phyloP scores from a whole-genome alignment of 768 basidiomycete species.

The Vararia minispora region DNA sequence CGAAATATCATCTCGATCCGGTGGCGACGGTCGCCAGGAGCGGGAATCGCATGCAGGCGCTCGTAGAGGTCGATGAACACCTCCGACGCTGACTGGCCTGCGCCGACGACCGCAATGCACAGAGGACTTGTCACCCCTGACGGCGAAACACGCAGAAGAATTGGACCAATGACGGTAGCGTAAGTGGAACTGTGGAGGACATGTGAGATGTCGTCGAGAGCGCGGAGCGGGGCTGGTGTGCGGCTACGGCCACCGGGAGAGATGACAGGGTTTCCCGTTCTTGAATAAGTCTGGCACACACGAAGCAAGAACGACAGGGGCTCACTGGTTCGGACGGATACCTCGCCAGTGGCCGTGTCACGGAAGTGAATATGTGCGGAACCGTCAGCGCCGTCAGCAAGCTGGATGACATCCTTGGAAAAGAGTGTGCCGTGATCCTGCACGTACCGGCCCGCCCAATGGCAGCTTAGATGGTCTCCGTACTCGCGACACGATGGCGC shows the following conservation, averaged over 20 bases:
- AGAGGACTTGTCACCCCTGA: too few relatives aligned
- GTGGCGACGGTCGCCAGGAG: conserved; percentile 20
- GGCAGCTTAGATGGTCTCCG: conserved; percentile 39
- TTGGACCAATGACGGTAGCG: conserved; percentile 24
- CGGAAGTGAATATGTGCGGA: conserved; percentile 29
- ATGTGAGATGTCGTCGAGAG: conserved; percentile 23
- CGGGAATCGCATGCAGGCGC: conserved; percentile 24
- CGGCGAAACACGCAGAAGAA: conserved; percentile 20
- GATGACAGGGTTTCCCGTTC: conserved; percentile 34
- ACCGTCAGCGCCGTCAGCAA: conserved; percentile 22
- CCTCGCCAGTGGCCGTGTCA: conserved; percentile 24
- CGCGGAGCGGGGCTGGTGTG: conserved; percentile 25
- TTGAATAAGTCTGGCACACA: conserved; percentile 1
- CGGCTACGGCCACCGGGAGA: conserved; percentile 41
- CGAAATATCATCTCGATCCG: conserved; percentile 40
- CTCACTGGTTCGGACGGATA: conserved; percentile 29
- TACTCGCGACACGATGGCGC: conserved; percentile 43
- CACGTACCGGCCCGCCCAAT: conserved; percentile 39
- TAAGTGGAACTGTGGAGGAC: conserved; percentile 36
- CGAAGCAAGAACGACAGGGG: too few relatives aligned
- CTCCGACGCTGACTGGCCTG: conserved; percentile 38
- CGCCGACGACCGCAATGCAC: conserved; percentile 34
- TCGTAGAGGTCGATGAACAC: conserved; percentile 33
- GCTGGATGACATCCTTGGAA: conserved; percentile 34
- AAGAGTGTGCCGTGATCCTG: conserved; percentile 32